A percentile compares a stretch with the other conserved stretches of the same genome.
Conservation (phyloP, 441 rosid genomes). For the Kokia cookei region DNA sequence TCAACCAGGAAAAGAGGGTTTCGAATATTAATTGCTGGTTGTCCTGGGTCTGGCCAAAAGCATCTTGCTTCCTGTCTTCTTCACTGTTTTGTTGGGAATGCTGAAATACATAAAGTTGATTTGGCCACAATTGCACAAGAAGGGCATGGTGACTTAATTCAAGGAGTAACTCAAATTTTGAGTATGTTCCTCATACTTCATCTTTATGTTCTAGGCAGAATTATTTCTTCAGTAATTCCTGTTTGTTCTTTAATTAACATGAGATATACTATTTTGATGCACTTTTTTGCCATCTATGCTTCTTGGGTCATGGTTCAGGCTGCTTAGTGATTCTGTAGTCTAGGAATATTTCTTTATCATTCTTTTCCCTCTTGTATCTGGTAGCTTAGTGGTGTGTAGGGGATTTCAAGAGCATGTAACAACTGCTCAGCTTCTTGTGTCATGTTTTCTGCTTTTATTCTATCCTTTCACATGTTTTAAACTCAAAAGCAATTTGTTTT, state of each 20-base stretch:
- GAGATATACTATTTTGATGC: not conserved
- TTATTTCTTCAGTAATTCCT: not conserved
- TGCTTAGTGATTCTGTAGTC: not conserved
- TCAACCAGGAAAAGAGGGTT: conserved; percentile 57
- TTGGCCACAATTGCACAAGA: conserved; percentile 89
- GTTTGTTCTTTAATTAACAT: not conserved
- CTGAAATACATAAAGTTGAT: conserved; percentile 88
- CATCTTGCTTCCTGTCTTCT: conserved; percentile 93
- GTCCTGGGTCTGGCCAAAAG: conserved; percentile 80
- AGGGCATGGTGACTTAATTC: conserved; percentile 86
- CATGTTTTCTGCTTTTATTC: not conserved
- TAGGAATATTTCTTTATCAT: not conserved
- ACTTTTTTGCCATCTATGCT: not conserved
- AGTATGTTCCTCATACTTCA: conserved; percentile 43
- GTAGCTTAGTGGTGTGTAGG: not conserved
- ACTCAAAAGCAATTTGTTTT: not conserved
- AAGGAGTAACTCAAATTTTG: conserved; percentile 72
- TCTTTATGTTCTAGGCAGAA: conserved; percentile 1
- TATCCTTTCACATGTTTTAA: not conserved
- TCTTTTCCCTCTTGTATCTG: not conserved
- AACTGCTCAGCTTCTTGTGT: not conserved
- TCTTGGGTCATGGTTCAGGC: not conserved
- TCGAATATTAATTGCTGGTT: conserved; percentile 76
- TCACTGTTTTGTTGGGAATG: conserved; percentile 75
- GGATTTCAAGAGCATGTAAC: not conserved